Base-by-base conservation (phyloP, 2,329 filamentous ascomycete genomes). In the Fusarium napiforme region DNA sequence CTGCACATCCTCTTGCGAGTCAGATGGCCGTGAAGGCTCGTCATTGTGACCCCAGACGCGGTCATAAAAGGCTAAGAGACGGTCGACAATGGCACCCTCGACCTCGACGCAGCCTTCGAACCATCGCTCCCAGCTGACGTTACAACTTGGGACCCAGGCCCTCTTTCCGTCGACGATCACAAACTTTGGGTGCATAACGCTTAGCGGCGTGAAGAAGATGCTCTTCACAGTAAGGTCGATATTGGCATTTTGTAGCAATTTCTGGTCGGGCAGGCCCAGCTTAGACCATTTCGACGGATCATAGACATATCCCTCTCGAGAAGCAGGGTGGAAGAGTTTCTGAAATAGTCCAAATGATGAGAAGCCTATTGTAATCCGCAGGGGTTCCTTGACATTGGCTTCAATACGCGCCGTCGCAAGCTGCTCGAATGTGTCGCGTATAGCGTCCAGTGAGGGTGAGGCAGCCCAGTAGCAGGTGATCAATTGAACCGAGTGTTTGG, bases 151-250 rank as follows among this genome's bases (percentile, higher is more conserved):
- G 15, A 96, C 81, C 76, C 92, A 91, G 0, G 92, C 92, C 5
- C 83, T 85, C 37, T 84, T 80, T 2, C 91, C 87, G 79, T 97
- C 94, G 2, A 96, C 81, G 19, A 96, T 86, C 42, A 96, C 86
- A 75, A 93, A 96, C 77, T 97, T 97, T 1, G 93, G 92, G 78
- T 97, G 94, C 90, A 96, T 93, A n/a, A 97, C 92, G 77, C 93
- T 94, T 67, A 96, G 91, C 0, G 94, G 94, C 5, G 91, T 84
- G 71, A 96, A 90, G 81, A 97, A 97, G 12, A 96, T 85, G 71
- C 91, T 94, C 83, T 94, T 95, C 63, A 95, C 89, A 1, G 87
- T 84, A 39, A 97, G 78, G 59, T 95, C 88, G 23, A 97, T 87
- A 6, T 89, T 89, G 1, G 83, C 85, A 8, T 89, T 84, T 39